Percentiles rank a stretch among this genome's conserved stretches.
Evolutionary conservation across 805 yeast species (phyloP).

Genomic region (Wickerhamomyces subpelliculosus): DNA sequence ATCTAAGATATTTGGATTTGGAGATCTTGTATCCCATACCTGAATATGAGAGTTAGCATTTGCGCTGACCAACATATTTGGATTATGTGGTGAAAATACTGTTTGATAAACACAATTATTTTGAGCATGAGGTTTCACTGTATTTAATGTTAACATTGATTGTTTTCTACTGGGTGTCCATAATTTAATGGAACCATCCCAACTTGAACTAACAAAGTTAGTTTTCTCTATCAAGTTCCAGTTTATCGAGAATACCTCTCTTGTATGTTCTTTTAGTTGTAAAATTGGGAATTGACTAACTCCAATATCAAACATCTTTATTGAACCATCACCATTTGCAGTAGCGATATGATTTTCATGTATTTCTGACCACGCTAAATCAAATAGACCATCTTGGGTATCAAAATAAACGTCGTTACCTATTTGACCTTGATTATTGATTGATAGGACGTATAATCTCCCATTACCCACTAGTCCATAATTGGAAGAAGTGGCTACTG

Average conservation of each 20-base stretch:
- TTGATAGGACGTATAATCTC: constrained; percentile 60
- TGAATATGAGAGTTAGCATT: constrained; percentile 71
- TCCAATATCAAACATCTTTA: constrained; percentile 73
- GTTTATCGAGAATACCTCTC: constrained; percentile 66
- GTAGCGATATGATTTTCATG: constrained; percentile 82
- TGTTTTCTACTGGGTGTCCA: constrained; percentile 62
- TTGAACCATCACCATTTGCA: constrained; percentile 87
- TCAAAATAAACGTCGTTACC: constrained; percentile 54
- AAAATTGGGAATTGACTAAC: constrained; percentile 64
- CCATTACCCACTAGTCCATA: constrained; percentile 96
- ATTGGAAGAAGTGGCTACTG: constrained; percentile 87
- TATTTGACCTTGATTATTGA: constrained; percentile 60
- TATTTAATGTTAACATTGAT: constrained; percentile 50
- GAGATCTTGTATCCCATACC: constrained; percentile 74
- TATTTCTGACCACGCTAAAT: constrained; percentile 81
- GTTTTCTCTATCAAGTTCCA: constrained; percentile 70
- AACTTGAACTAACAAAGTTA: constrained; percentile 69
- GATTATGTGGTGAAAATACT: constrained; percentile 78
- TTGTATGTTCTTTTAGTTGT: constrained; percentile 69
- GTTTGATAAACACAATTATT: constrained; percentile 74
- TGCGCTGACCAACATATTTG: constrained; percentile 59
- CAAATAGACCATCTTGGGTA: constrained; percentile 91
- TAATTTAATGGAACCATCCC: constrained; percentile 86
- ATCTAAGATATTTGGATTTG: constrained; percentile 50
- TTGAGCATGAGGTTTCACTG: constrained; percentile 22